Conservation (phyloP, 768 basidiomycete species). For the Mycena pura region DNA sequence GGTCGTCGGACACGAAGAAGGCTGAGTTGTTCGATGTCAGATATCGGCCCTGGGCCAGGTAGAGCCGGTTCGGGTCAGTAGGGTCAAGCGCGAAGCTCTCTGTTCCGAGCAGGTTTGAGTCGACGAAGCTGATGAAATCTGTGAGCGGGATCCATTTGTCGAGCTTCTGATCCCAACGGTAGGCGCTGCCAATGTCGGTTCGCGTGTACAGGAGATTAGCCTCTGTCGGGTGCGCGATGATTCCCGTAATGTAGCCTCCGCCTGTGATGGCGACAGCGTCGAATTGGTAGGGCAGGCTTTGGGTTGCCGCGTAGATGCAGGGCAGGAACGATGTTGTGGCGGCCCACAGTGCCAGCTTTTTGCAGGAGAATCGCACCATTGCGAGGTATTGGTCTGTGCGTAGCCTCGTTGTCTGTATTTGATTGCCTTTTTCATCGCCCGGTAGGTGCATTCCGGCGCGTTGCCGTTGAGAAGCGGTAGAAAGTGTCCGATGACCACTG, state of each 20-base stretch:
- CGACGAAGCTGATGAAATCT: slow-evolving; percentile 8
- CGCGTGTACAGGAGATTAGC: slow-evolving; percentile 5
- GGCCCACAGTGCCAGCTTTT: slow-evolving; percentile 4
- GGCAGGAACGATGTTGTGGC: slow-evolving; percentile 1
- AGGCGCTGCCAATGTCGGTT: slow-evolving; percentile 5
- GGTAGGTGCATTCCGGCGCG: slow-evolving; percentile 2
- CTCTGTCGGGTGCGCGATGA: slow-evolving; percentile 5
- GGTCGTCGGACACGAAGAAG: slow-evolving; percentile 7
- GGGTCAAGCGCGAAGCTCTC: slow-evolving; percentile 7
- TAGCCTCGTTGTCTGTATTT: slow-evolving; percentile 6
- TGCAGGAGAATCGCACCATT: slow-evolving; percentile 6
- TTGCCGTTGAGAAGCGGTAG: slow-evolving; percentile 2
- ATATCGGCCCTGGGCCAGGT: slow-evolving; percentile 5
- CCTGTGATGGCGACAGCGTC: slow-evolving; percentile 7
- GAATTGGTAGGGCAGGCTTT: slow-evolving; percentile 6
- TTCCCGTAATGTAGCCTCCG: slow-evolving; percentile 7
- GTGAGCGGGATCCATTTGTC: slow-evolving; percentile 9
- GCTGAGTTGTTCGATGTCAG: slow-evolving; percentile 4
- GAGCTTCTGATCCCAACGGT: slow-evolving; percentile 6
- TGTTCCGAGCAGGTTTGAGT: slow-evolving; percentile 4
- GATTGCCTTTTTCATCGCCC: slow-evolving; percentile 1
- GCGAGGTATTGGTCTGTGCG: slow-evolving; percentile 3
- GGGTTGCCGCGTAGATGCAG: slow-evolving; percentile 4
- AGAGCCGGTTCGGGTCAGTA: slow-evolving; percentile 5
- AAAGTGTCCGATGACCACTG: slow-evolving; percentile 5